Evolutionary conservation across 1,284 basidiomycete species (phyloP).

Genomic region (Schizophyllum amplum): DNA sequence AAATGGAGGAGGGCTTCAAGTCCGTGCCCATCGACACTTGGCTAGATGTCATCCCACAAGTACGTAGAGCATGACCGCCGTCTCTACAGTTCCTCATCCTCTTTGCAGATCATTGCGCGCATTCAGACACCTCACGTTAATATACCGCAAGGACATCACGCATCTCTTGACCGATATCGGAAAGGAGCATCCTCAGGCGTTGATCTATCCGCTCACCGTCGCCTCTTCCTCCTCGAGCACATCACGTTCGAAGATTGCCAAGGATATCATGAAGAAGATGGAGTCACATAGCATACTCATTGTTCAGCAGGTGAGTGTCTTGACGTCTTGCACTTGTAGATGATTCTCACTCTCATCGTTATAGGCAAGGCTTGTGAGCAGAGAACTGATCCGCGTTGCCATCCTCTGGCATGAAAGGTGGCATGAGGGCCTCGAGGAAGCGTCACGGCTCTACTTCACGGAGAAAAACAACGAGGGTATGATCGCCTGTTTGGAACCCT

Average conservation of each 20-base stretch:
- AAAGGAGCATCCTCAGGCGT: slow-evolving; percentile 93
- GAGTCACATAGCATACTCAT: slow-evolving; percentile 85
- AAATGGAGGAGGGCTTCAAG: slow-evolving; percentile 84
- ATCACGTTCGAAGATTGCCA: slow-evolving; percentile 78
- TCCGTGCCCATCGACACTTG: slow-evolving; percentile 96
- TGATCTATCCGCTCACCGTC: slow-evolving; percentile 97
- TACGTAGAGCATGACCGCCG: slow-evolving; percentile 19
- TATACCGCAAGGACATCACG: slow-evolving; percentile 87
- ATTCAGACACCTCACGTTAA: slow-evolving; percentile 91
- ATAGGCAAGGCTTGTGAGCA: slow-evolving; percentile 86
- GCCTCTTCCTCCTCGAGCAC: slow-evolving; percentile 93
- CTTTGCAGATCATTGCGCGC: slow-evolving; percentile 85
- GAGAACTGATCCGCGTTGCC: slow-evolving; percentile 94
- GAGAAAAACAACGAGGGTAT: slow-evolving; percentile 99
- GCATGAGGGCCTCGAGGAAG: slow-evolving; percentile 98
- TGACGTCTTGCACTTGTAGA: background rate
- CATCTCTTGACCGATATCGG: slow-evolving; percentile 90
- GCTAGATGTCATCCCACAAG: slow-evolving; percentile 98
- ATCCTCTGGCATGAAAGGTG: slow-evolving; percentile 99
- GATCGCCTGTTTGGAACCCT: slow-evolving; percentile 90
- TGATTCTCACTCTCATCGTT: slow-evolving; percentile 8
- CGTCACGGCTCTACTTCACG: slow-evolving; percentile 94
- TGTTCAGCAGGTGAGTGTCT: slow-evolving; percentile 69
- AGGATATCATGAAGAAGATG: slow-evolving; percentile 91
- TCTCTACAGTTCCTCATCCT: background rate